Evolutionary conservation across 225 moss, liverwort and hornwort species (phyloP), one percentile per base, ranked within the genome.

Genomic region (Polytrichum formosum): DNA sequence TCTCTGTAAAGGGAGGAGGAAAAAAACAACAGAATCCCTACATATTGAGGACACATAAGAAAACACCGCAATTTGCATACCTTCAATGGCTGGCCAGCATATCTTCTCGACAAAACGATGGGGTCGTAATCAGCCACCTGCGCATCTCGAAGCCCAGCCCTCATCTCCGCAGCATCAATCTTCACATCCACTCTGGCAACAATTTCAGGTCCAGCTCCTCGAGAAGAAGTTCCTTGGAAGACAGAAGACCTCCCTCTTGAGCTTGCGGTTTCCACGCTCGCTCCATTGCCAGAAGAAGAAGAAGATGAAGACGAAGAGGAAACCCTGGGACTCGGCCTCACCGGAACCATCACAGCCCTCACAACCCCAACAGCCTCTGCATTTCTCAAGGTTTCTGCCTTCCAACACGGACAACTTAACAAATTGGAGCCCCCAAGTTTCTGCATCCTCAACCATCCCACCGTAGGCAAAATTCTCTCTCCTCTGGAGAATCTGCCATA

Each of bases 111-210:
- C 25, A 87, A 68, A 67, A 70, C 26, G 54, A 61, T 58, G 13
- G 87, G 74, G 70, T 87, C 81, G 53, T 87, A 87, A 70, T 79
- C 81, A 58, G 73, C 18, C 35, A 53, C 81, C 25, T 67, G 73
- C 28, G 46, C 70, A 61, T 76, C 87, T 76, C 87, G 78, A 63
- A 81, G 74, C 66, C 79, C 54, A 26, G 87, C 87, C 9, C 87
- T 84, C 16, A 72, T 71, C 67, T 87, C 87, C 46, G 87, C 87
- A 61, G 76, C 76, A 56, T 75, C 81, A 18, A 61, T 26, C 26
- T 79, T 76, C 25, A 56, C 67, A 64, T 72, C 31, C 59, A 56
- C 74, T 64, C 59, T 26, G 70, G 59, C 71, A 46, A 37, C 37
- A 69, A 64, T 56, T 28, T 71, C 28, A 64, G 67, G 26, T 61